Evolutionary conservation across 257 asterid genomes (phyloP).

Genomic region (Ligustrum vulgare): DNA sequence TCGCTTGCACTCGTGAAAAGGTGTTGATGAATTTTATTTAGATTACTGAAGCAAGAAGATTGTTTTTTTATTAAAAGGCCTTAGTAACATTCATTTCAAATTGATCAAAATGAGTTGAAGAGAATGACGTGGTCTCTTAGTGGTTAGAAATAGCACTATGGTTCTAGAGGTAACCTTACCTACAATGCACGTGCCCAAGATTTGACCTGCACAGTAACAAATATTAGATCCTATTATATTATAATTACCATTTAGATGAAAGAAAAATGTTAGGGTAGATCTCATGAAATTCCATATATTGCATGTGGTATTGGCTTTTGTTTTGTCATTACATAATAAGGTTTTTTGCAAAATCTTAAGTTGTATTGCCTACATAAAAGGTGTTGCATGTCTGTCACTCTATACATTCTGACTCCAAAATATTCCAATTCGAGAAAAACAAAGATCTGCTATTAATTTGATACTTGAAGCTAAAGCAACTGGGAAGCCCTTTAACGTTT

Average conservation of each 20-base stretch:
- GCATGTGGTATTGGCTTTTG: neutral
- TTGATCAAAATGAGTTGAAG: neutral
- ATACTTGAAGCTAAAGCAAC: slow-evolving; percentile 1
- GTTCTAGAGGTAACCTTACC: neutral
- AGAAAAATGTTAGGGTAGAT: neutral
- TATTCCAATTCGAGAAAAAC: neutral
- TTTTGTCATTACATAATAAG: neutral
- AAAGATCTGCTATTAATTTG: neutral
- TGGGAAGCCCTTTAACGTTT: neutral
- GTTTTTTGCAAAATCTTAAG: neutral
- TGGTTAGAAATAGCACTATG: neutral
- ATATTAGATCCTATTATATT: neutral
- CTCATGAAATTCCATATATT: neutral
- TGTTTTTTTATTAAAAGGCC: neutral
- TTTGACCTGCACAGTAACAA: neutral
- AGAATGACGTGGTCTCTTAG: neutral
- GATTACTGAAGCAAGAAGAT: neutral
- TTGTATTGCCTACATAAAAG: neutral
- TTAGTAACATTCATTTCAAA: neutral
- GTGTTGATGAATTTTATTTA: neutral
- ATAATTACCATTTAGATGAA: neutral
- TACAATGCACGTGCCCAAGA: neutral
- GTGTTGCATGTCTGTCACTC: neutral
- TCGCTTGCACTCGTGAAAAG: neutral
- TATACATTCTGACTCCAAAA: neutral